A percentile compares a stretch with the other conserved stretches of the same genome.
These are phyloP conservation scores for Stagonosporopsis vannaccii DNA, from an alignment of 2,329 filamentous ascomycete species.

Conservation along the genomic window DNA sequence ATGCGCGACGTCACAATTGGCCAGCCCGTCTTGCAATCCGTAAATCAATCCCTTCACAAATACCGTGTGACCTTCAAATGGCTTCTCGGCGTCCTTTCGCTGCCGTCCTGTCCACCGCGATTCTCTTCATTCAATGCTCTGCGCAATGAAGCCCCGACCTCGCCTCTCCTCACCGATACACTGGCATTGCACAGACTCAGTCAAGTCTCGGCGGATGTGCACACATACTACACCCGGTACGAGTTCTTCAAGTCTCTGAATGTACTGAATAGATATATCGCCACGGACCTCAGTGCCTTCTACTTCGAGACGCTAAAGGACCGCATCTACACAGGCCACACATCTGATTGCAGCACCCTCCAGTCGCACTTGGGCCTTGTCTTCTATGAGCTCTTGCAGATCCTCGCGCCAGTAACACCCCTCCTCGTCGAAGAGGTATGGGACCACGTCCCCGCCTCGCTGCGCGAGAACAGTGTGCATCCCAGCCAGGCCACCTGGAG, in stretches of 20 bases:
- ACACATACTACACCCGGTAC: conserved; percentile 70
- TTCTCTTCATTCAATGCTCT: conserved; percentile 36
- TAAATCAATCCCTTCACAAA: conserved; percentile 81
- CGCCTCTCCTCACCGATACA: conserved; percentile 52
- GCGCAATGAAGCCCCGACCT: conserved; percentile 13
- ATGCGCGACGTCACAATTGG: conserved; percentile 87
- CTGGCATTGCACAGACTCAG: conserved; percentile 79
- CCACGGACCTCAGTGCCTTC: conserved; percentile 85
- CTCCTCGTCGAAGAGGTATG: conserved; percentile 88
- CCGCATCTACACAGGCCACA: conserved; percentile 82
- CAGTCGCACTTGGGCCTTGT: conserved; percentile 68
- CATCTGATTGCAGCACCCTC: conserved; percentile 65
- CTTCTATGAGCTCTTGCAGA: conserved; percentile 74
- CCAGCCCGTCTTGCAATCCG: conserved; percentile 74
- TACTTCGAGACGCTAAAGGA: conserved; percentile 96
- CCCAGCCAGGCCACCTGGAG: conserved; percentile 36
- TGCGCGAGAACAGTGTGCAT: conserved; percentile 54
- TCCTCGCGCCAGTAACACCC: conserved; percentile 83
- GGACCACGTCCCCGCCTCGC: conserved; percentile 73
- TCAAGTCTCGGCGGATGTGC: conserved; percentile 70
- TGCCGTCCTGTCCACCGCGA: conserved; percentile 49
- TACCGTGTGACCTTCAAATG: conserved; percentile 91
- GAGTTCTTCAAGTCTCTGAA: conserved; percentile 83
- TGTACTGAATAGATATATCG: conserved; percentile 80
- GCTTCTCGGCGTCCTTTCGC: conserved; percentile 72